A percentile compares a stretch with the other conserved stretches of the same genome.
Evolutionary conservation across 2,329 filamentous ascomycete species (phyloP).

Genomic region (Fusarium sp.): DNA sequence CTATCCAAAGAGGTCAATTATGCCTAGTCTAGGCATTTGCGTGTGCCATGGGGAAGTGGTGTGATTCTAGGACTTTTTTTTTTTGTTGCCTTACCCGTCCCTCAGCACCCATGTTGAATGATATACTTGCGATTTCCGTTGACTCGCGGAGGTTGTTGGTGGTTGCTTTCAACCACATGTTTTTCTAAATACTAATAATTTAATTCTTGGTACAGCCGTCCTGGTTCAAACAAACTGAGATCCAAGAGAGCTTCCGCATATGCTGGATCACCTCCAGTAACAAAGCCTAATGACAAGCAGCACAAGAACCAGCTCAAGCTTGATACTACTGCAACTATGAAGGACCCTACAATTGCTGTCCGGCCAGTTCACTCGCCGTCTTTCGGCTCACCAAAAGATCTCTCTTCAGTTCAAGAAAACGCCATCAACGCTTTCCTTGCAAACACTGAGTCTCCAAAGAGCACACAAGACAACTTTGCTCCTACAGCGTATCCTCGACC

Average conservation of each 20-base stretch:
- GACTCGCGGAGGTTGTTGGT: background rate
- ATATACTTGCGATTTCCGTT: background rate
- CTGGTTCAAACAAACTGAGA: conserved; percentile 42
- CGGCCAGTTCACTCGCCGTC: conserved; percentile 36
- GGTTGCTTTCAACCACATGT: conserved; percentile 9
- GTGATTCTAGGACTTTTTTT: conserved; percentile 19
- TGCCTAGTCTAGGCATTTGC: conserved; percentile 34
- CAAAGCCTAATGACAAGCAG: conserved; percentile 17
- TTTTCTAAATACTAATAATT: conserved; percentile 22
- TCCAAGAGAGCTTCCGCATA: conserved; percentile 40
- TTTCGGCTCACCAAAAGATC: conserved; percentile 31
- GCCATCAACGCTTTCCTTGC: conserved; percentile 28
- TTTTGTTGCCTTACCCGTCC: too few relatives aligned
- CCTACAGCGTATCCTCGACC: conserved; percentile 42
- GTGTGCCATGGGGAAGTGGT: conserved; percentile 9
- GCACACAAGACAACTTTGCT: conserved; percentile 16
- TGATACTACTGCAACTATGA: conserved; percentile 32
- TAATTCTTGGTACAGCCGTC: conserved; percentile 28
- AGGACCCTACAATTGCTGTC: conserved; percentile 35
- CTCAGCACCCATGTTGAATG: background rate
- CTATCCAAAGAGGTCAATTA: conserved; percentile 36
- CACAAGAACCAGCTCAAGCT: conserved; percentile 19
- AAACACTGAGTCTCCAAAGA: conserved; percentile 13
- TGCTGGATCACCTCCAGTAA: conserved; percentile 20
- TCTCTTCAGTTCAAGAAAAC: conserved; percentile 34